Evolutionary conservation across 768 basidiomycete genomes (phyloP).

Genomic region (Aureoboletus auriporus): DNA sequence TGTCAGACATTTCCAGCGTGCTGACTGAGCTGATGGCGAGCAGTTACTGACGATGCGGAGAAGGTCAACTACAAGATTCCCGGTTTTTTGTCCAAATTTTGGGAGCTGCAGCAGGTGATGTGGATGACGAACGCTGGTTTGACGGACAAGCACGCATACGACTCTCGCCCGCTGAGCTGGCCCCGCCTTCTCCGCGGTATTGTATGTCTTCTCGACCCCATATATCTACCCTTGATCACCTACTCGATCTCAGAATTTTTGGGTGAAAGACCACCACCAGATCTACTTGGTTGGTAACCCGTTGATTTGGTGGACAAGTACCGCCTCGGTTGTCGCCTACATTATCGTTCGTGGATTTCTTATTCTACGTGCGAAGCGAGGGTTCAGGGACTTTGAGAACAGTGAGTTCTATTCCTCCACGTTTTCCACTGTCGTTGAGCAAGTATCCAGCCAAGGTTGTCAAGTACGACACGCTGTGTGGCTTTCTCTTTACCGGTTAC

Average conservation of each 20-base stretch:
- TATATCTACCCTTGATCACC: neutral
- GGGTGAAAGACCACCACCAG: slow-evolving; percentile 95
- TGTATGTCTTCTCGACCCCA: slow-evolving; percentile 45
- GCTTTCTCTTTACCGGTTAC: slow-evolving; percentile 93
- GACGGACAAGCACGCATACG: slow-evolving; percentile 91
- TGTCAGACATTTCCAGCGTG: neutral
- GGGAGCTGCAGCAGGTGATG: slow-evolving; percentile 91
- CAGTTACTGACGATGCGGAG: slow-evolving; percentile 66
- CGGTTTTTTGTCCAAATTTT: slow-evolving; percentile 86
- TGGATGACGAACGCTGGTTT: slow-evolving; percentile 96
- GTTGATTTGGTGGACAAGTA: slow-evolving; percentile 86
- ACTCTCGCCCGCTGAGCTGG: slow-evolving; percentile 92
- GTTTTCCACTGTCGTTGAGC: neutral
- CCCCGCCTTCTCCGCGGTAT: slow-evolving; percentile 90
- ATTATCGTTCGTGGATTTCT: slow-evolving; percentile 68
- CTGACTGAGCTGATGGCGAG: neutral
- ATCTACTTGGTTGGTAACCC: slow-evolving; percentile 96
- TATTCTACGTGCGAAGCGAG: slow-evolving; percentile 85
- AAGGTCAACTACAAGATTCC: slow-evolving; percentile 92
- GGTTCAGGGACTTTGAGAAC: slow-evolving; percentile 87
- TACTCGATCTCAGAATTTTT: slow-evolving; percentile 70
- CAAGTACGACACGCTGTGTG: slow-evolving; percentile 88
- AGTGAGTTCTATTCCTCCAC: slow-evolving; percentile 47
- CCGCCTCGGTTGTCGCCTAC: slow-evolving; percentile 67
- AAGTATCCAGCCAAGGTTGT: slow-evolving; percentile 67